These are phyloP conservation scores for Apiospora rasikravindrae DNA, from an alignment of 2,329 filamentous ascomycete species.

Conservation along the genomic window DNA sequence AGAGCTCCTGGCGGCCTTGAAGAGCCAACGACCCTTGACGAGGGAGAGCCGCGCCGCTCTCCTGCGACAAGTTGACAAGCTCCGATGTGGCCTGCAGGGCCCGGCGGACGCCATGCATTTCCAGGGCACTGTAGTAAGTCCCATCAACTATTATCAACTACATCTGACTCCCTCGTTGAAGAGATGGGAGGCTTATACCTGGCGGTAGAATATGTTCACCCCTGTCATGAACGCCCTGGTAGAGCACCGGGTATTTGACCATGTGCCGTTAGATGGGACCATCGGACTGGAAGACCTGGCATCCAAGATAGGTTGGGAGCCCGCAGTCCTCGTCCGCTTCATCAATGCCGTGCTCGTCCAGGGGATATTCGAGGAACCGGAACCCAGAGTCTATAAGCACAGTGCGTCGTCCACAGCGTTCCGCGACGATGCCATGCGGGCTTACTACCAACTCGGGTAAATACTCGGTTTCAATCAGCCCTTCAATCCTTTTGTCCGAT, in stretches of 20 bases:
- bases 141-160: too few species aligned
- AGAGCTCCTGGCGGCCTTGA: conserved; percentile 15
- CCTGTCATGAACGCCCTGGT: conserved; percentile 20
- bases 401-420: conserved; percentile 14
- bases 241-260: conserved; percentile 20
- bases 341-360: conserved; percentile 19
- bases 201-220: conserved; percentile 1
- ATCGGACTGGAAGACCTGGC: conserved; percentile 12
- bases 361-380: conserved; percentile 18
- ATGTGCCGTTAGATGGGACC: conserved; percentile 12
- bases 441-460: conserved; percentile 20
- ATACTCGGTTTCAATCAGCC: not conserved
- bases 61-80: conserved; percentile 19
- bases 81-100: conserved; percentile 20
- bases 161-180: too few species aligned
- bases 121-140: not conserved
- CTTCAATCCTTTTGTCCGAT: not conserved
- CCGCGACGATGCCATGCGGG: conserved; percentile 3
- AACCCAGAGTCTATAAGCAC: conserved; percentile 20
- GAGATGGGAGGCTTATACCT: not conserved
- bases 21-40: conserved; percentile 15
- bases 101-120: conserved; percentile 15
- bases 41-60: not conserved
- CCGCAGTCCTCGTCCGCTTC: conserved; percentile 16
- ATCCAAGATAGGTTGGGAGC: conserved; percentile 16